Conservation (phyloP, 768 basidiomycete species). For the Trametes meyenii region DNA sequence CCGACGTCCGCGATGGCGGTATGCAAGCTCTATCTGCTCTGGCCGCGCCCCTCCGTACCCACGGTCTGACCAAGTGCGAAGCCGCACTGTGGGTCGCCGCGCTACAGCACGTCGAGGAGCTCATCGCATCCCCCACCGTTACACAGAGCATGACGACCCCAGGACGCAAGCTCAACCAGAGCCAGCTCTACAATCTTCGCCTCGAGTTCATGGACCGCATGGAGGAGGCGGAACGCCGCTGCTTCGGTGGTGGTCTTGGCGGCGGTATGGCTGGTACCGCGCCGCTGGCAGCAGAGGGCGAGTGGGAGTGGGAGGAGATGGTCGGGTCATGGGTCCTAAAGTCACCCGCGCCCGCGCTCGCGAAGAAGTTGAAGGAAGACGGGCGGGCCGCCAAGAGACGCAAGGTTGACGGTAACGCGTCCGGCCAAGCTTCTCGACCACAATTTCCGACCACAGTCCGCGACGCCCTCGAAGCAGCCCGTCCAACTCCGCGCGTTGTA, state of each 20-base stretch:
- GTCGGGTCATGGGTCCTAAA: constrained; percentile 48
- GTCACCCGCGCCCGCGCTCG: constrained; percentile 31
- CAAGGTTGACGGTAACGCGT: background rate
- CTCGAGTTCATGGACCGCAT: constrained; percentile 46
- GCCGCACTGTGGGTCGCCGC: constrained; percentile 57
- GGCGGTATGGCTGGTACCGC: background rate
- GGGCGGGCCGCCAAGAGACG: constrained; percentile 8
- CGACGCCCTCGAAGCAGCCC: background rate
- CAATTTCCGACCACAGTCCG: background rate
- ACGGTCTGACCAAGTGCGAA: constrained; percentile 45
- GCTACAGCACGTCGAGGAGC: constrained; percentile 47
- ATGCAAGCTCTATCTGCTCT: constrained; percentile 32
- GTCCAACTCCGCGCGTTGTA: background rate
- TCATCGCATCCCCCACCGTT: constrained; percentile 27
- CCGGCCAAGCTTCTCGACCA: background rate
- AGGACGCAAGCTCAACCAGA: constrained; percentile 25
- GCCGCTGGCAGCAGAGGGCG: constrained; percentile 13
- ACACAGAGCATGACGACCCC: constrained; percentile 17
- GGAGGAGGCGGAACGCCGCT: constrained; percentile 55
- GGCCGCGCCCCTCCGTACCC: constrained; percentile 36
- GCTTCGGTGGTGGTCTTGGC: constrained; percentile 36
- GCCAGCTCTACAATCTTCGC: constrained; percentile 39
- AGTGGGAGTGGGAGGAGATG: constrained; percentile 54
- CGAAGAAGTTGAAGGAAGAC: constrained; percentile 2
- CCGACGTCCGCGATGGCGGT: background rate